Percentiles rank a stretch among this genome's conserved stretches.
These are phyloP conservation scores for Colletotrichum spinosum DNA, from an alignment of 2,329 filamentous ascomycete species.

Conservation along the genomic window DNA sequence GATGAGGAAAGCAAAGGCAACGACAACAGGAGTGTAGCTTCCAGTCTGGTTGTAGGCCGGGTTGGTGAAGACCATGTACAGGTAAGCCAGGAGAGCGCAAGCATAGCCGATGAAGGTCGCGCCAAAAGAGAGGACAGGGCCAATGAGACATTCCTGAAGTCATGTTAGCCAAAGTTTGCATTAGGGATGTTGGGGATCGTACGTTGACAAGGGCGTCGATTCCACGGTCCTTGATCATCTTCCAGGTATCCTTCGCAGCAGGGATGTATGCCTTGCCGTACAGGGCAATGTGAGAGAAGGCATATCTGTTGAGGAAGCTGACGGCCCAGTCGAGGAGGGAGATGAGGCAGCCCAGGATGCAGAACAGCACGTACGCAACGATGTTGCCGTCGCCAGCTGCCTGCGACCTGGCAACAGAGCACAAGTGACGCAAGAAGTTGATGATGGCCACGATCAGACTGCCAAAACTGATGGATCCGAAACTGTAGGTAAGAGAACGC, in stretches of 20 bases:
- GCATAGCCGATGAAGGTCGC: conserved; percentile 86
- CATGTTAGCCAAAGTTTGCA: not conserved
- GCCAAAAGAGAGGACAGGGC: conserved; percentile 80
- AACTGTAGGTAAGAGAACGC: conserved; percentile 88
- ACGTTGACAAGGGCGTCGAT: conserved; percentile 88
- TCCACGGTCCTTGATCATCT: conserved; percentile 90
- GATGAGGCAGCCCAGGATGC: conserved; percentile 81
- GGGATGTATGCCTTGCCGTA: conserved; percentile 91
- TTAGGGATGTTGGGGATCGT: conserved; percentile 34
- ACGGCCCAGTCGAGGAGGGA: conserved; percentile 85
- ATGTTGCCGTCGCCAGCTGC: conserved; percentile 76
- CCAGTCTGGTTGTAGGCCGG: conserved; percentile 79
- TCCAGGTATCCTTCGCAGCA: conserved; percentile 91
- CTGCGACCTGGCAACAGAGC: conserved; percentile 77
- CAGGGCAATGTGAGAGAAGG: conserved; percentile 91
- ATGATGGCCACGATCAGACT: conserved; percentile 89
- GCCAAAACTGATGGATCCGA: conserved; percentile 89
- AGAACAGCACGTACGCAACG: conserved; percentile 74
- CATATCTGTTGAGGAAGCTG: conserved; percentile 90
- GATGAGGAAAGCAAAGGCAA: conserved; percentile 89
- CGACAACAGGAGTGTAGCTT: conserved; percentile 79
- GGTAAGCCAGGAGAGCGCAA: conserved; percentile 83
- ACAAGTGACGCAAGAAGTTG: conserved; percentile 84
- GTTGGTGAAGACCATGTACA: conserved; percentile 88
- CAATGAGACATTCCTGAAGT: conserved; percentile 78